Evolutionary conservation across 768 basidiomycete species (phyloP), one percentile per base, ranked within the genome.

Genomic region (Boletus vermiculosoides): DNA sequence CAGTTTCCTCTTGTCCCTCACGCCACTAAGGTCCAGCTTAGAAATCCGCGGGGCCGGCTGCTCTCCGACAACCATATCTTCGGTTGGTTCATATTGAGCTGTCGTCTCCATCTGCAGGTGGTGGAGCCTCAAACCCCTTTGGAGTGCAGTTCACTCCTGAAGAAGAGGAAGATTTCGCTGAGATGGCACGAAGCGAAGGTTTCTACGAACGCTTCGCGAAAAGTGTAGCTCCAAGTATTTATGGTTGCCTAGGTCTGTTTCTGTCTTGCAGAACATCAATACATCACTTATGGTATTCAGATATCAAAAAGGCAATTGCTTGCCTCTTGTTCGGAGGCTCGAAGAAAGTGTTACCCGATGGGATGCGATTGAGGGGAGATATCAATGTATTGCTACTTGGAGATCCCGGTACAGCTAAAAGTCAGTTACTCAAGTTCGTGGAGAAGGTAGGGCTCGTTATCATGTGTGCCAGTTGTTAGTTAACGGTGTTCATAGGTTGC

Each of bases 371-470:
- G 41, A 82, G 97, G 69, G 97, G 97, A 12, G 97, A 99, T 69
- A 98, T 99, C 70, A 99, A 99, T 70, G 97, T 99, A 20, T 76
- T 99, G 11, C 74, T 98, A 28, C 83, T 99, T 30, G 97, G 97
- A 72, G 97, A 99, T 71, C 97, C 97, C 9, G 97, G 97, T 75
- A 98, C 97, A 15, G 97, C 97, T 22, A 99, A 99, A 74, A 92
- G 89, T 76, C 97, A 99, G 66, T 77, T 99, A 64, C 84, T 99
- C 59, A 99, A 99, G 67, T 99, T 99, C 63, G 97, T 98, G 13
- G 97, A 99, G 71, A 99, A 98, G 77, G 87, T 88, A 42, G 30
- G 65, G 37, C 10, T 34, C 15, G 12, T 52, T 41, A 28, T 45
- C 31, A 36, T 42, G 45, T 49, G 7, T 16, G 10, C 30, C 37